Evolutionary conservation across 331 rosid species (phyloP), one percentile per base, ranked within the genome.

Genomic region (Prunus yedoensis): DNA sequence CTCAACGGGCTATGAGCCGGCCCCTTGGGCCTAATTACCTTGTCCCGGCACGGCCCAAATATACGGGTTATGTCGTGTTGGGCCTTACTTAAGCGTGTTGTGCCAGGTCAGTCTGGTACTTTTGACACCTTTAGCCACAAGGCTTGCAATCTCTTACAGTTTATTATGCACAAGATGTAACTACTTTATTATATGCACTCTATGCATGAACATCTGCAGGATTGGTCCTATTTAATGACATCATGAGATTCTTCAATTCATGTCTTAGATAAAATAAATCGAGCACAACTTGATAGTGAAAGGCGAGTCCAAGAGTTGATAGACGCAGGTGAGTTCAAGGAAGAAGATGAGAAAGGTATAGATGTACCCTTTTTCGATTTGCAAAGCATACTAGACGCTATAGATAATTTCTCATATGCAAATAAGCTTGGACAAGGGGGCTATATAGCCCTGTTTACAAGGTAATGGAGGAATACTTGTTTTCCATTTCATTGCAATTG

Each of bases 381-480:
- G 35, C 71, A 73, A 54, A 77, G 70, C 28, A 73, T 84, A 41
- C 43, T 80, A 10, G 70, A 17, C 2, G 84, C 84, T 15, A 84
- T 80, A 45, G 77, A 77, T 9, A 67, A 70, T 50, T 84, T 84
- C 75, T 73, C 82, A 12, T 64, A 32, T 30, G 74, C 38, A 46
- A 80, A 84, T 62, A 80, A 84, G 50, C 80, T 84, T 21, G 87
- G 87, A 63, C 77, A 75, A 63, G 82, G 87, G 9, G 87, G 87
- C 15, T 80, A 77, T 46, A 84, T 54, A 82, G 87, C 16, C 81
- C 82, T 50, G 84, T 84, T 65, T 84, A 84, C 72, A 80, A 84
- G 82, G 82, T 84, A 45, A 25, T 35, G 41, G 8, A 35, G 41
- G 41, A 35, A 35, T 51, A 32, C 0, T 28, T n/a, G 18, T 16